Evolutionary conservation across 1,139 yeast genomes (phyloP), one percentile per base, ranked within the genome.

Genomic region (Geotrichum australiense): DNA sequence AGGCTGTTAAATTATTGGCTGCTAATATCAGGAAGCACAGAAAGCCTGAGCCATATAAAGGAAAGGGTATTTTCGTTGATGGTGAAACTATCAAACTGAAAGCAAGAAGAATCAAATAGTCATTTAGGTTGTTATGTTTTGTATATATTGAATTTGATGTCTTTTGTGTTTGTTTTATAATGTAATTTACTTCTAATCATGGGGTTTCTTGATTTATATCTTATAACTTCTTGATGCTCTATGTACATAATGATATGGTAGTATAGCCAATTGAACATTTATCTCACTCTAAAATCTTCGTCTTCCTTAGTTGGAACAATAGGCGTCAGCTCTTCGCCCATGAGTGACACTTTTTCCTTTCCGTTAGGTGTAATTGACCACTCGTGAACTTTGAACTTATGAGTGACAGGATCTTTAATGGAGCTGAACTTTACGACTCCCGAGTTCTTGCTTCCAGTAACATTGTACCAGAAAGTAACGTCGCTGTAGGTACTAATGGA

Each of bases 21-120:
- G 95, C 96, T 16, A 75, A 78, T 45, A 73, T 93, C 52, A 79
- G 98, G 62, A 78, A 76, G 54, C 77, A 76, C 69, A 84, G 86
- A 63, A 94, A 94, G 49, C 99, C 99, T 30, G 99, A 93, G 66
- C 96, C 97, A 30, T 93, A 93, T 64, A 93, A 93, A 66, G 98
- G 98, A 59, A 93, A 93, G 53, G 99, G 99, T 57, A 83, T 93
- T 43, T 93, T 82, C 59, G 82, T 93, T 42, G 85, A 89, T 63
- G 82, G 79, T 57, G 97, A 91, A 66, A 87, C 94, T 41, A 81
- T 91, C 61, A 81, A 78, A 62, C 72, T 89, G 61, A 91, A 91
- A 73, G 87, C 82, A 54, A 84, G 84, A 74, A 89, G 87, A 74
- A 83, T 87, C 62, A 91, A 89, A 78, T 89, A 72, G 61, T 46